These are phyloP conservation scores for Monosporascus sp. DNA, from an alignment of 2,329 filamentous ascomycete genomes.

Conservation along the genomic window DNA sequence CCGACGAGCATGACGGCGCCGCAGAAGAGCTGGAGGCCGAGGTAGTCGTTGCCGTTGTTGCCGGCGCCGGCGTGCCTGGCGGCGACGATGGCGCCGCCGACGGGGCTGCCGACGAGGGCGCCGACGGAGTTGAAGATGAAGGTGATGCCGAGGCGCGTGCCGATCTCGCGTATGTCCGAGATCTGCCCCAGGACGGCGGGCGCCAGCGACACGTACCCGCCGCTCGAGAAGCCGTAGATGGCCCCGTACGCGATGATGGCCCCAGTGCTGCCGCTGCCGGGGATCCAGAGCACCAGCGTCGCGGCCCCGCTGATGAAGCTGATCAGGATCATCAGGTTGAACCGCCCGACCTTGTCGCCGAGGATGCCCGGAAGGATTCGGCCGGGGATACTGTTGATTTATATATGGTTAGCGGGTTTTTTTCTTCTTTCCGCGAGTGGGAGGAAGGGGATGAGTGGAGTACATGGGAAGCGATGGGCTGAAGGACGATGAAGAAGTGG, in stretches of 20 bases:
- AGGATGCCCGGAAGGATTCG: constrained; percentile 46
- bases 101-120: constrained; percentile 61
- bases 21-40: constrained; percentile 60
- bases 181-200: constrained; percentile 66
- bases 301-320: constrained; percentile 34
- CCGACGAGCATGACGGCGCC: constrained; percentile 40
- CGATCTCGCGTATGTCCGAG: constrained; percentile 63
- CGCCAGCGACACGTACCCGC: constrained; percentile 54
- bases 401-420: background rate
- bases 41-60: constrained; percentile 45
- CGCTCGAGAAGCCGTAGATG: constrained; percentile 60
- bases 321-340: constrained; percentile 40
- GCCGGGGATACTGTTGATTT: constrained; percentile 37
- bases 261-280: constrained; percentile 36
- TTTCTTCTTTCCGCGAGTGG: background rate
- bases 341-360: constrained; percentile 35
- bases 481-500: background rate
- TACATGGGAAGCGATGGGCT: background rate
- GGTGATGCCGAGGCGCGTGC: constrained; percentile 58
- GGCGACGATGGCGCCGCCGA: constrained; percentile 56
- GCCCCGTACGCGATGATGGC: constrained; percentile 55
- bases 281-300: constrained; percentile 37
- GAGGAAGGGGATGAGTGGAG: background rate
- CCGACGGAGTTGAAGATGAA: constrained; percentile 59
- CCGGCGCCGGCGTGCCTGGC: constrained; percentile 30